Conservation (phyloP, 2,329 filamentous ascomycete genomes). For the Huntiella moniliformis region DNA sequence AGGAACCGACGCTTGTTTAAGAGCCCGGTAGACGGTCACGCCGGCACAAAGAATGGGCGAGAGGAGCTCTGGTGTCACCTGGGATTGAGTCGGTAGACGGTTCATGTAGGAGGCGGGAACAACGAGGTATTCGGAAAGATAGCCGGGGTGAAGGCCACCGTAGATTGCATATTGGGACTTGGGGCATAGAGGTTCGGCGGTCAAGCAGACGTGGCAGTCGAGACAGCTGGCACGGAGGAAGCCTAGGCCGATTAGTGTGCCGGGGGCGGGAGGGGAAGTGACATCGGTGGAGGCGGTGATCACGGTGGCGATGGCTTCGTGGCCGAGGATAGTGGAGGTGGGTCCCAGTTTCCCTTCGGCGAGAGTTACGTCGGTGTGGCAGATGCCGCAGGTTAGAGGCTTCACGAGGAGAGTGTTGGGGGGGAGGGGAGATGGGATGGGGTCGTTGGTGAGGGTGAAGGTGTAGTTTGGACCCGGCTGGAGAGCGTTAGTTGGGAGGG, state of each 20-base stretch:
- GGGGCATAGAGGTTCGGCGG: background rate
- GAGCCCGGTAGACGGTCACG: slow-evolving; percentile 38
- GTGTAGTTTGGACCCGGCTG: background rate
- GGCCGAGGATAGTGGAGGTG: background rate
- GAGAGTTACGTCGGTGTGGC: background rate
- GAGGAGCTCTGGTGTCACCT: slow-evolving; percentile 41
- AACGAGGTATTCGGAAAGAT: slow-evolving; percentile 55
- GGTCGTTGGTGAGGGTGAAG: background rate
- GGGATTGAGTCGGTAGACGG: slow-evolving; percentile 36
- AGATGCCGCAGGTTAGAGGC: background rate
- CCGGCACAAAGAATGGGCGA: slow-evolving; percentile 47
- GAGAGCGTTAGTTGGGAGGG: background rate
- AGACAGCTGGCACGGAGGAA: background rate
- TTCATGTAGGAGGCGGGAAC: slow-evolving; percentile 54
- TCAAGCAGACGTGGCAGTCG: background rate
- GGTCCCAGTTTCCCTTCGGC: background rate
- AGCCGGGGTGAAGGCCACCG: slow-evolving; percentile 54
- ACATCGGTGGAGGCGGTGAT: background rate
- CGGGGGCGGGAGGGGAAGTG: background rate
- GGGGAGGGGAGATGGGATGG: background rate
- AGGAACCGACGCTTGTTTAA: slow-evolving; percentile 46
- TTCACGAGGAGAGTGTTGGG: background rate
- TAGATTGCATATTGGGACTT: background rate
- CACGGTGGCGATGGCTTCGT: slow-evolving; percentile 1
- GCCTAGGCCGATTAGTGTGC: background rate